Evolutionary conservation across 352 stramenopile species (phyloP).

Genomic region (Pythium scleroteichum): DNA sequence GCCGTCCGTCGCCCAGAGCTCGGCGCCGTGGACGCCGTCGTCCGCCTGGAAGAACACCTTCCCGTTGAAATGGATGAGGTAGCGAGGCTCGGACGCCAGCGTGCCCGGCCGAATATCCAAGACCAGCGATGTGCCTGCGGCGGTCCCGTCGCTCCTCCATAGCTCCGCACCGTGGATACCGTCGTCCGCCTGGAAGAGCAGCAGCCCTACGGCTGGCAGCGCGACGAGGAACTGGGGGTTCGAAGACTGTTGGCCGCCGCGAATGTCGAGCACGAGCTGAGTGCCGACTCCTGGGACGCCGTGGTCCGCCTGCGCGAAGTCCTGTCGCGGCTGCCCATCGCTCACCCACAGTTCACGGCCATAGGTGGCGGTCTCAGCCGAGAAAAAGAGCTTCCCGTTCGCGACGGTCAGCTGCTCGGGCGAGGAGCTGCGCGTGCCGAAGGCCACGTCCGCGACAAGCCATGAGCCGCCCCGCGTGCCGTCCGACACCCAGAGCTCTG

Average conservation of each 20-base stretch:
- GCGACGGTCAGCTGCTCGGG: slow-evolving; percentile 43
- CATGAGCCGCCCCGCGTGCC: slow-evolving; percentile 51
- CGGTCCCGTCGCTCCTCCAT: slow-evolving; percentile 70
- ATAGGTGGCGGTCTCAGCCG: slow-evolving; percentile 35
- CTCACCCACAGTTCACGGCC: slow-evolving; percentile 69
- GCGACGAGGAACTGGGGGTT: slow-evolving; percentile 51
- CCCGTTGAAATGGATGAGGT: slow-evolving; percentile 47
- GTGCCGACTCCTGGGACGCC: slow-evolving; percentile 29
- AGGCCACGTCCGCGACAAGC: slow-evolving; percentile 58
- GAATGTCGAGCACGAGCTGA: slow-evolving; percentile 65
- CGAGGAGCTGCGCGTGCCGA: slow-evolving; percentile 38
- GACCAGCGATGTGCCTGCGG: slow-evolving; percentile 52
- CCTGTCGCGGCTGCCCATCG: slow-evolving; percentile 36
- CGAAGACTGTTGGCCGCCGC: slow-evolving; percentile 40
- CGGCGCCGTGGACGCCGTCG: slow-evolving; percentile 68
- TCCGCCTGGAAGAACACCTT: slow-evolving; percentile 80
- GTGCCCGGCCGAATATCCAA: slow-evolving; percentile 54
- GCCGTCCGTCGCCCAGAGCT: slow-evolving; percentile 82
- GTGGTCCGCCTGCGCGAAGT: slow-evolving; percentile 35
- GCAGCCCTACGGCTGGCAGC: slow-evolving; percentile 17
- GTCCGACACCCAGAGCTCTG: slow-evolving; percentile 79
- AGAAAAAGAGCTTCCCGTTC: slow-evolving; percentile 51
- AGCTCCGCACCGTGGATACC: slow-evolving; percentile 78
- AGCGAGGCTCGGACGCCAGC: slow-evolving; percentile 45
- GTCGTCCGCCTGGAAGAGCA: slow-evolving; percentile 88